Evolutionary conservation across 352 stramenopile genomes (phyloP).

Genomic region (Phytophthora foliorum): DNA sequence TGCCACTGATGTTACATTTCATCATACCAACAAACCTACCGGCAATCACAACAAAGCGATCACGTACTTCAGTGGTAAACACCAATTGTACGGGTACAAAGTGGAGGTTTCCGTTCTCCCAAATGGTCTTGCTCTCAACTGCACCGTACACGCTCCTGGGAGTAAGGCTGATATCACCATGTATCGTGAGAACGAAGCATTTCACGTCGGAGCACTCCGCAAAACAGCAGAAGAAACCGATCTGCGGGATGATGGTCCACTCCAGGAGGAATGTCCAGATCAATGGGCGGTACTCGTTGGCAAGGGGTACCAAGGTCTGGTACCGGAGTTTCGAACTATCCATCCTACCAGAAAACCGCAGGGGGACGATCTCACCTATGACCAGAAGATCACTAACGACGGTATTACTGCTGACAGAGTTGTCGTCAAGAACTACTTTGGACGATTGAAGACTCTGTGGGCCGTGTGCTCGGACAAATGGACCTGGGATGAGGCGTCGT

Average conservation of each 20-base stretch:
- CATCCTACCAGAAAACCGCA: too few relatives aligned
- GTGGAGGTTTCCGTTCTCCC: constrained; percentile 1
- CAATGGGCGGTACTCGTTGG: neutral
- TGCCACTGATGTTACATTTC: constrained; percentile 9
- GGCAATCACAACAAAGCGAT: neutral
- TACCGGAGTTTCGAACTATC: neutral
- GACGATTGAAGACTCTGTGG: too few relatives aligned
- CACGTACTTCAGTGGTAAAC: constrained; percentile 1
- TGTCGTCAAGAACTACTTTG: too few relatives aligned
- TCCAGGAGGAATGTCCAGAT: neutral
- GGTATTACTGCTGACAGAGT: too few relatives aligned
- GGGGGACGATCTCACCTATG: too few relatives aligned
- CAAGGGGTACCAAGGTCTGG: neutral
- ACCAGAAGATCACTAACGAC: too few relatives aligned
- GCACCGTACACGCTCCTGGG: neutral
- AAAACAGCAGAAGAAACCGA: neutral
- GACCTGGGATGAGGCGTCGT: too few relatives aligned
- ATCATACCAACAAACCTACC: neutral
- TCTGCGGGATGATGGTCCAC: neutral
- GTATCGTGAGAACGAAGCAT: neutral
- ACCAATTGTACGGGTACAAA: constrained; percentile 8
- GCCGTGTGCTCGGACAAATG: too few relatives aligned
- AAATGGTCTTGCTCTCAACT: neutral
- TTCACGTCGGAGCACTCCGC: neutral
- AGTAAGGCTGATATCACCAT: neutral